Percentiles rank a stretch among this genome's conserved stretches.
phyloP scores from a whole-genome alignment of 2,329 filamentous ascomycete species.

The Tolypocladium tundrense region DNA sequence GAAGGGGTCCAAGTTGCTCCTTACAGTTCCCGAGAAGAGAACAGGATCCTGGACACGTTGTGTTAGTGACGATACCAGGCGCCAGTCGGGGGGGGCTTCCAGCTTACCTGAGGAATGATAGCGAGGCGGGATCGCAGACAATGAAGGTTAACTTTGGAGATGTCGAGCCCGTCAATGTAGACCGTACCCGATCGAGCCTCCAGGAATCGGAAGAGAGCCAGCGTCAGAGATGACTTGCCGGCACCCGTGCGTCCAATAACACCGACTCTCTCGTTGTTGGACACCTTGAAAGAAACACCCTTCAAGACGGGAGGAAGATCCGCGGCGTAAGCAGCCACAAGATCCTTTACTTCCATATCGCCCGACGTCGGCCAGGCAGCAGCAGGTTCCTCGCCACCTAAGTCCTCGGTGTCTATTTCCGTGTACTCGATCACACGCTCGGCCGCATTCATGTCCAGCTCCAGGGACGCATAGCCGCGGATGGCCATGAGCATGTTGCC shows the following conservation, averaged over 20 bases:
- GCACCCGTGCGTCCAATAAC: constrained; percentile 70
- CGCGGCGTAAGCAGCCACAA: constrained; percentile 62
- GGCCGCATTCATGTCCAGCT: constrained; percentile 69
- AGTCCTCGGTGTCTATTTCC: constrained; percentile 55
- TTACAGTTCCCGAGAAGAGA: constrained; percentile 68
- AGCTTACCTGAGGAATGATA: constrained; percentile 58
- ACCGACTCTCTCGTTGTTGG: constrained; percentile 60
- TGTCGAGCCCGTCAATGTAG: constrained; percentile 63
- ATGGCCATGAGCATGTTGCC: constrained; percentile 54
- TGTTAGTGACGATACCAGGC: not conserved
- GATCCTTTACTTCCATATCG: constrained; percentile 58
- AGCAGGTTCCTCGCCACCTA: constrained; percentile 49
- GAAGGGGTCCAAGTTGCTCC: constrained; percentile 70
- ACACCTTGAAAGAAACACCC: constrained; percentile 56
- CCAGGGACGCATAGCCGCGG: constrained; percentile 57
- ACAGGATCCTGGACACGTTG: constrained; percentile 52
- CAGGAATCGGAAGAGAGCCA: constrained; percentile 69
- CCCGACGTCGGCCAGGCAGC: constrained; percentile 70
- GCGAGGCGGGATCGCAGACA: constrained; percentile 63
- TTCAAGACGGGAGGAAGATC: constrained; percentile 63
- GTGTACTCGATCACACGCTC: constrained; percentile 70
- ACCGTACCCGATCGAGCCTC: constrained; percentile 58
- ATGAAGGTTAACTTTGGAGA: constrained; percentile 59
- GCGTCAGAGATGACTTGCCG: constrained; percentile 65
- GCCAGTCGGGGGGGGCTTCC: too few species aligned